Evolutionary conservation across 805 yeast genomes (phyloP).

Genomic region (Lipomyces chichibuensis): DNA sequence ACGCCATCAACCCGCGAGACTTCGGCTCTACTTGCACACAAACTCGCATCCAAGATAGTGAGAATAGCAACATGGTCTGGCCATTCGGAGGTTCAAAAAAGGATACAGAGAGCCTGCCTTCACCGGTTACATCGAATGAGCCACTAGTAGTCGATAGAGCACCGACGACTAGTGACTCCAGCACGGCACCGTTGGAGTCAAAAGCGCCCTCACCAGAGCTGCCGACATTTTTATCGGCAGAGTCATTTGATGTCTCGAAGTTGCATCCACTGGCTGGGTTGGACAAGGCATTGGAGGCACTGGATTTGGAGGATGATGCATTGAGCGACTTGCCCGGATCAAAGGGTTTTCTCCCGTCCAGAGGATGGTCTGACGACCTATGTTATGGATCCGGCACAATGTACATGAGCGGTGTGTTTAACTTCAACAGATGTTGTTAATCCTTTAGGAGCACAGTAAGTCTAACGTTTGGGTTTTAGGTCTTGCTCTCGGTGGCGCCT

Average conservation of each 20-base stretch:
- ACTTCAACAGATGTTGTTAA: background rate
- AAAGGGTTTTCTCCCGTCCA: slow-evolving; percentile 88
- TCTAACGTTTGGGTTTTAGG: slow-evolving; percentile 47
- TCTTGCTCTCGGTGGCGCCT: slow-evolving; percentile 84
- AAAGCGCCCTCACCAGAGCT: slow-evolving; percentile 6
- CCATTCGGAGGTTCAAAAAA: slow-evolving; percentile 17
- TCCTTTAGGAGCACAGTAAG: background rate
- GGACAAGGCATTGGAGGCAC: slow-evolving; percentile 63
- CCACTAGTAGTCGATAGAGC: background rate
- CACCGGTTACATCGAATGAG: background rate
- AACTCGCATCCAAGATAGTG: background rate
- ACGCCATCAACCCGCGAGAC: background rate
- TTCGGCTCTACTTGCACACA: background rate
- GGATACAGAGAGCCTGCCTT: background rate
- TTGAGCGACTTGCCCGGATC: slow-evolving; percentile 80
- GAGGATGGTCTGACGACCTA: slow-evolving; percentile 96
- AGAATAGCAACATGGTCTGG: slow-evolving; percentile 20
- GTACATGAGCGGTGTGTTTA: slow-evolving; percentile 57
- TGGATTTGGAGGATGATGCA: slow-evolving; percentile 85
- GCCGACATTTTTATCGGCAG: slow-evolving; percentile 22
- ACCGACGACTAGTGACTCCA: background rate
- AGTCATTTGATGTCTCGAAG: slow-evolving; percentile 28
- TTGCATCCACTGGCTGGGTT: slow-evolving; percentile 39
- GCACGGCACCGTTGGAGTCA: background rate
- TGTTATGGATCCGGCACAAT: slow-evolving; percentile 98